Base-by-base conservation (phyloP, 768 basidiomycete genomes). In the Imleria badia region DNA sequence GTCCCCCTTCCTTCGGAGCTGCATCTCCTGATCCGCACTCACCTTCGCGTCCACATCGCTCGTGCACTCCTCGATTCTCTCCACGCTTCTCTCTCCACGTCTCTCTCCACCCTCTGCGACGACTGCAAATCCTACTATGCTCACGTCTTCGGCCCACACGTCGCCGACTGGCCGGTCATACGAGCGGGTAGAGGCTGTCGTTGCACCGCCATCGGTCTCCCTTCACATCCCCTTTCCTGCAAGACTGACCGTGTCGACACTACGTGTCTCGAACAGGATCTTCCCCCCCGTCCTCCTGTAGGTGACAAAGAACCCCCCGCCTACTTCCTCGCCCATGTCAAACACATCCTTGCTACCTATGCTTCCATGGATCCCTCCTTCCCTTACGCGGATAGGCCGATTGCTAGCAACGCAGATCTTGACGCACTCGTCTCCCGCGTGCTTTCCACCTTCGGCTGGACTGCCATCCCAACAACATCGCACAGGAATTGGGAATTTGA, bases 151-250 rank as follows among this genome's bases (percentile, higher is more conserved):
- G 82, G 82, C 1, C 70, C 71, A 30, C 76, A 79, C 55, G 70
- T 82, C 10, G 81, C 78, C 64, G 73, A 78, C 43, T 84, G 82
- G 82, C 77, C 78, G 41, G 76, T 79, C 51, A 78, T 81, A 50
- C 75, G 71, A 44, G 66, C 62, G 38, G 69, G 66, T 8, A 74
- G 80, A 2, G 73, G 77, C 15, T 84, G 82, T 61, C 69, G 70
- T n/a, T 83, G 82, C 62, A 52, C 62, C 39, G 61, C 65, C 39
- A 60, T 66, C 47, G 65, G 63, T n/a, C 55, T 60, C 45, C 43
- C 56, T 38, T 19, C 61, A 17, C 22, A 19, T 13, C 38, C 40
- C 34, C 45, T 55, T 10, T 49, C 63, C 20, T 42, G 49, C 53
- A 59, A 52, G 35, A 40, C 46, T 38, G 41, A 43, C 48, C 45